Evolutionary conservation across 2,329 filamentous ascomycete species (phyloP).

Genomic region (Fusarium sp.): DNA sequence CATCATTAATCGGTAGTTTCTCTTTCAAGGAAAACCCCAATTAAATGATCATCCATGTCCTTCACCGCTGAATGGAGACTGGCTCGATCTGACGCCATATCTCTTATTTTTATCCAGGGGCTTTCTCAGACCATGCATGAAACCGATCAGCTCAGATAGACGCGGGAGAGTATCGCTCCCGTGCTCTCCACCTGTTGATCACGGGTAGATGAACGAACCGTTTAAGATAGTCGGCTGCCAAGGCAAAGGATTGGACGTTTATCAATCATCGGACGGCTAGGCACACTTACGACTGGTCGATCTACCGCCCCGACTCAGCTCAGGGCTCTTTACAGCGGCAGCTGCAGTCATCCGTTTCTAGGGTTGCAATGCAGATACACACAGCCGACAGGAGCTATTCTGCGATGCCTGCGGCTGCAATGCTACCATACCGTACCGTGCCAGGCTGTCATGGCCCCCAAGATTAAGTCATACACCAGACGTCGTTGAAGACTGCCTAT

Average conservation of each 20-base stretch:
- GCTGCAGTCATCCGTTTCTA: conserved; percentile 25
- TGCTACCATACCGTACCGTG: neutral
- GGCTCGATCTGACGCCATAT: too few species aligned
- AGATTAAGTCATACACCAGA: neutral
- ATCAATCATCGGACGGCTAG: neutral
- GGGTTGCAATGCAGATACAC: conserved; percentile 1
- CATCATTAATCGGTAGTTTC: neutral
- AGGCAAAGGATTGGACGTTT: neutral
- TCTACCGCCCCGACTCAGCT: conserved; percentile 12
- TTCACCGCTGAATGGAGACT: too few species aligned
- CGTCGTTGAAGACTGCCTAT: neutral
- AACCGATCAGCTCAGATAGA: conserved; percentile 10
- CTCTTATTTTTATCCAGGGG: too few species aligned
- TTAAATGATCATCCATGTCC: too few species aligned
- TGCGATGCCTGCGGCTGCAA: conserved; percentile 6
- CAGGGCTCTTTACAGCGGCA: conserved; percentile 9
- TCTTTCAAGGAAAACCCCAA: too few species aligned
- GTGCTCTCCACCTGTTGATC: conserved; percentile 11
- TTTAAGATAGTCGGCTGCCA: conserved; percentile 2
- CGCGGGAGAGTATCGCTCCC: conserved; percentile 20
- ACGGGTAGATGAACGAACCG: conserved; percentile 6
- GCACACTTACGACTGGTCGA: neutral
- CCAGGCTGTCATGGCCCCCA: conserved; percentile 1
- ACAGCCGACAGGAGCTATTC: conserved; percentile 24
- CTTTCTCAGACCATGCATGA: conserved; percentile 13